Percentiles rank a stretch among this genome's conserved stretches.
These are phyloP conservation scores for Aureococcus anophagefferens DNA, from an alignment of 108 stramenopile genomes.

Conservation along the genomic window DNA sequence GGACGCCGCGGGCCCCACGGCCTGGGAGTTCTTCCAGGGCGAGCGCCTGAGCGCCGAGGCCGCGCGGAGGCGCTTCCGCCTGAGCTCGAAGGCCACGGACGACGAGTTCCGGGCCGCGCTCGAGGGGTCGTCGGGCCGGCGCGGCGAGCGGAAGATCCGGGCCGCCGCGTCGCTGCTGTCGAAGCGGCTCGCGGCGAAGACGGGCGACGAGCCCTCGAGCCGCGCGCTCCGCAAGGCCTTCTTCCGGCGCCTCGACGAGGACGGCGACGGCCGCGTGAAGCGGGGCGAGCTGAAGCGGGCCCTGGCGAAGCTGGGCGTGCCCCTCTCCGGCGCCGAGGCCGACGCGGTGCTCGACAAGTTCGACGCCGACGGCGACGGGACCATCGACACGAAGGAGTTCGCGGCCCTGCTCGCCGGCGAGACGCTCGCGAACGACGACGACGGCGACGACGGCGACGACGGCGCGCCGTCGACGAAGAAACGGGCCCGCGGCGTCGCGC, in stretches of 20 bases:
- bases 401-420: neutral
- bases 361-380: neutral
- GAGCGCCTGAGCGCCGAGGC: neutral
- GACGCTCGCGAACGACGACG: neutral
- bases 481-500: neutral
- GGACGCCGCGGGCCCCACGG: neutral
- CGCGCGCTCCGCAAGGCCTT: neutral
- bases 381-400: neutral
- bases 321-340: neutral
- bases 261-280: neutral
- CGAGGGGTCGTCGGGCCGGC: neutral
- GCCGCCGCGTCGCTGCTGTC: neutral
- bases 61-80: too few relatives aligned
- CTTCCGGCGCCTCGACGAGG: neutral
- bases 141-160: neutral
- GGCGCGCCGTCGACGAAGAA: too few relatives aligned
- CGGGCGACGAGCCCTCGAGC: neutral
- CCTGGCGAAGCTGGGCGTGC: neutral
- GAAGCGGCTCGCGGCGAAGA: neutral
- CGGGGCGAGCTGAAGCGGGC: neutral
- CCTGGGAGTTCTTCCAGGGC: neutral
- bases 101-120: neutral
- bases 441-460: neutral
- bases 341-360: neutral
- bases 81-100: neutral